A percentile compares a stretch with the other conserved stretches of the same genome.
Conservation (phyloP, 805 yeast genomes). For the Torulaspora delbrueckii region DNA sequence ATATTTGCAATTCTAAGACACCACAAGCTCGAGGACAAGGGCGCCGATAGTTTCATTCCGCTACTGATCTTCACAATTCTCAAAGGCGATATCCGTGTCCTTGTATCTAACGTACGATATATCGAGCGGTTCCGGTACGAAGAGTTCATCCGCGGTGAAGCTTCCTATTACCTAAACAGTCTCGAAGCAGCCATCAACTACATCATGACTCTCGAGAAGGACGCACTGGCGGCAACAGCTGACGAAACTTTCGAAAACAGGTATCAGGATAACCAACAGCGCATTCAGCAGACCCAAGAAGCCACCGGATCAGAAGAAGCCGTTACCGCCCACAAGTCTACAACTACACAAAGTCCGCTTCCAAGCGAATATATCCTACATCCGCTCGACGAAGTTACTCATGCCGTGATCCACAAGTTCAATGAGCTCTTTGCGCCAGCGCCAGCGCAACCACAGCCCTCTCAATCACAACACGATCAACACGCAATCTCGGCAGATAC, state of each 20-base stretch:
- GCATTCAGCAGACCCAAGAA: conserved; percentile 24
- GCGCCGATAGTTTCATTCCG: conserved; percentile 95
- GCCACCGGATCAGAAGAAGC: conserved; percentile 10
- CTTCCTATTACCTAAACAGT: conserved; percentile 87
- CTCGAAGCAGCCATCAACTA: conserved; percentile 83
- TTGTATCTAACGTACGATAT: conserved; percentile 77
- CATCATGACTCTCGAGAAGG: conserved; percentile 54
- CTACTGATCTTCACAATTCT: conserved; percentile 72
- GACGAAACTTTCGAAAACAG: conserved; percentile 54
- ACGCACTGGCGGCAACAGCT: conserved; percentile 55
- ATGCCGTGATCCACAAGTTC: conserved; percentile 20
- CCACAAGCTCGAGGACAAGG: conserved; percentile 56
- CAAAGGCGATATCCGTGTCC: conserved; percentile 55
- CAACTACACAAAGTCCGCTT: conserved; percentile 4
- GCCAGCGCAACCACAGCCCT: conserved; percentile 1
- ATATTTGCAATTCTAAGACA: conserved; percentile 81
- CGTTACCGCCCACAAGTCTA: not conserved
- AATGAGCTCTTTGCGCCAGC: conserved; percentile 21
- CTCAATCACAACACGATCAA: conserved; percentile 1
- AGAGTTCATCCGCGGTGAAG: conserved; percentile 77
- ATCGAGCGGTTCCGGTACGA: conserved; percentile 79
- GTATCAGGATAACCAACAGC: conserved; percentile 42
- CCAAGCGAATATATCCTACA: conserved; percentile 21
- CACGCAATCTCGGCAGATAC: conserved; percentile 6
- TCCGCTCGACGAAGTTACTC: conserved; percentile 30